Evolutionary conservation across 2,329 filamentous ascomycete species (phyloP).

Genomic region (Ophiostoma sp.): DNA sequence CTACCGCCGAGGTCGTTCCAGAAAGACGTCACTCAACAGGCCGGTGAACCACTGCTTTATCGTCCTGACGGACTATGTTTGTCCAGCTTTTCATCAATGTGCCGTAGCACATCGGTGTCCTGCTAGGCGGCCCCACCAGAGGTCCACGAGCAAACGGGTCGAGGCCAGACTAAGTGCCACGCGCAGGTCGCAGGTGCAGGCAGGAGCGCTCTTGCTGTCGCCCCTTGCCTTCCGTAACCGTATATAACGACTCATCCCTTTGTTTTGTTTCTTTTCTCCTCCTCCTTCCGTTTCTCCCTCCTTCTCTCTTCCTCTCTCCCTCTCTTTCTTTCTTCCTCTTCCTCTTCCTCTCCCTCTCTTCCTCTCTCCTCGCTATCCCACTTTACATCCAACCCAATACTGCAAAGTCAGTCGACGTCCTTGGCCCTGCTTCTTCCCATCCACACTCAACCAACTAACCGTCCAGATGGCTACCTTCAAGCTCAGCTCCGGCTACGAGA

Average conservation of each 20-base stretch:
- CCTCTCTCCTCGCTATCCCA: background rate
- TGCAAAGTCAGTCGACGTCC: background rate
- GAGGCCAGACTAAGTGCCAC: background rate
- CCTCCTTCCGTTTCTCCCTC: background rate
- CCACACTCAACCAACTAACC: conserved; percentile 23
- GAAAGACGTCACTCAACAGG: too few species aligned
- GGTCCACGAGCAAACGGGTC: conserved; percentile 11
- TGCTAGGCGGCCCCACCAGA: background rate
- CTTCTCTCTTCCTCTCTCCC: background rate
- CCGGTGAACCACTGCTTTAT: too few species aligned
- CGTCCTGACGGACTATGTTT: background rate
- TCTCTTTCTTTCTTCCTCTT: background rate
- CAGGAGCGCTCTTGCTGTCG: conserved; percentile 10
- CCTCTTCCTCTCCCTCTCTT: background rate
- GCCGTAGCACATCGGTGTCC: background rate
- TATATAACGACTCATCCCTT: conserved; percentile 8
- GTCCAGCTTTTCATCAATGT: conserved; percentile 1
- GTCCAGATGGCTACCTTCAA: conserved; percentile 45
- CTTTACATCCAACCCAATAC: background rate
- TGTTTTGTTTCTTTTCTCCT: background rate
- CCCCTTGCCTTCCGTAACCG: conserved; percentile 6
- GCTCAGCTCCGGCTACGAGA: conserved; percentile 60
- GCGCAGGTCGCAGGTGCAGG: background rate
- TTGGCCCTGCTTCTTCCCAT: background rate
- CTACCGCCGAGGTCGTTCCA: too few species aligned